phyloP scores from a whole-genome alignment of 805 yeast species.

The Lipomyces chichibuensis region DNA sequence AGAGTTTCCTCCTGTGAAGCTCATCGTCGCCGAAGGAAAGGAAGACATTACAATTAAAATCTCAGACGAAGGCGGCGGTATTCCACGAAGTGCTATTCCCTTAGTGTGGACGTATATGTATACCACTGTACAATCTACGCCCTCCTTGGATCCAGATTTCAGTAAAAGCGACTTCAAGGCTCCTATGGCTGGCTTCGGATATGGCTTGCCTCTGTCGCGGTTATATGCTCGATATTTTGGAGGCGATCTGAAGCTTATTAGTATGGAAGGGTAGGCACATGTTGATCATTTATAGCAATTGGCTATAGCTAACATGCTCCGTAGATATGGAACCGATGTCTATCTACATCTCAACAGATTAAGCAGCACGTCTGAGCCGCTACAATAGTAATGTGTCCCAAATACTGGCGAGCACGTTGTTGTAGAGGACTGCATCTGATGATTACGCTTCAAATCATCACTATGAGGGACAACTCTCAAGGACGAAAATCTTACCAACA shows the following conservation, averaged over 20 bases:
- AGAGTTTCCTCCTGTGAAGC: slow-evolving; percentile 79
- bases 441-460: background rate
- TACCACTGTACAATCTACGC: slow-evolving; percentile 79
- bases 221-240: slow-evolving; percentile 88
- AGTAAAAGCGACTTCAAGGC: slow-evolving; percentile 72
- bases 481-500: background rate
- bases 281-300: background rate
- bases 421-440: background rate
- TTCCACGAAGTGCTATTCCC: slow-evolving; percentile 80
- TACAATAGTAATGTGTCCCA: slow-evolving; percentile 38
- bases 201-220: slow-evolving; percentile 84
- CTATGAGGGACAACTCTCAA: background rate
- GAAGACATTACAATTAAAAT: slow-evolving; percentile 90
- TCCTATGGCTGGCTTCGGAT: slow-evolving; percentile 94
- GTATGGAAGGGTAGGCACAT: slow-evolving; percentile 75
- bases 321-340: slow-evolving; percentile 77
- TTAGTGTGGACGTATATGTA: slow-evolving; percentile 89
- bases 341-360: slow-evolving; percentile 82
- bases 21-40: slow-evolving; percentile 83
- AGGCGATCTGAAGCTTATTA: slow-evolving; percentile 72
- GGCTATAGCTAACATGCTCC: background rate
- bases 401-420: background rate
- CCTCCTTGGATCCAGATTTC: slow-evolving; percentile 61
- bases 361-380: slow-evolving; percentile 71
- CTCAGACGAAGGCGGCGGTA: slow-evolving; percentile 94